These are phyloP conservation scores for Toxicodendron radicans DNA, from an alignment of 345 rosid genomes.

Conservation along the genomic window DNA sequence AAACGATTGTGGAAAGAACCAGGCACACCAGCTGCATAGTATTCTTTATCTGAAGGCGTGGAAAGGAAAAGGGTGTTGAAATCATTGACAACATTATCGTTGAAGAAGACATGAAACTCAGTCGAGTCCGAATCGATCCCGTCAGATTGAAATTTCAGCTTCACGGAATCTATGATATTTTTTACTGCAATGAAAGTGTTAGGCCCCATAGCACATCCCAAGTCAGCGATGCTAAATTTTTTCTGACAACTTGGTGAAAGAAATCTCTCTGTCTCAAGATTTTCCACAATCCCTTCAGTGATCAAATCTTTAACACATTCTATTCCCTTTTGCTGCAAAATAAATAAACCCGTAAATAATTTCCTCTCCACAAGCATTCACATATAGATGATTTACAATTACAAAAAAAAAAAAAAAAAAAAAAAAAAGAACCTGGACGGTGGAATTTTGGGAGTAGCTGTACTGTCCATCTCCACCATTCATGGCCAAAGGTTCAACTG, in stretches of 20 bases:
- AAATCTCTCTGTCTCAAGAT: constrained; percentile 10
- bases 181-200: constrained; percentile 18
- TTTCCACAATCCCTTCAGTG: constrained; percentile 5
- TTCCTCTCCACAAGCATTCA: neutral
- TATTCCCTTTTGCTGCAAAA: constrained; percentile 12
- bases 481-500: constrained; percentile 3
- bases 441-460: constrained; percentile 14
- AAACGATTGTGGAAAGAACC: constrained; percentile 15
- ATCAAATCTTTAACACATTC: constrained; percentile 5
- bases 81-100: constrained; percentile 20
- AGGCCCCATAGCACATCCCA: constrained; percentile 29
- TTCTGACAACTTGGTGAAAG: neutral
- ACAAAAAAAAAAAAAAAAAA: neutral
- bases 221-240: constrained; percentile 6
- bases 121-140: neutral
- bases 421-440: neutral
- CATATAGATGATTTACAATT: no score
- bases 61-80: constrained; percentile 21
- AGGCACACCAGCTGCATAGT: constrained; percentile 9
- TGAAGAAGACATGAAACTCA: constrained; percentile 18
- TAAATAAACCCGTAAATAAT: neutral
- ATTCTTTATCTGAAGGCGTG: neutral
- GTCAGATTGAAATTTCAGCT: neutral
- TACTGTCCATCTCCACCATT: neutral
- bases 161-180: constrained; percentile 11